Base-by-base conservation (phyloP, 73 alveolate genomes). In the Paramecium octaurelia region DNA sequence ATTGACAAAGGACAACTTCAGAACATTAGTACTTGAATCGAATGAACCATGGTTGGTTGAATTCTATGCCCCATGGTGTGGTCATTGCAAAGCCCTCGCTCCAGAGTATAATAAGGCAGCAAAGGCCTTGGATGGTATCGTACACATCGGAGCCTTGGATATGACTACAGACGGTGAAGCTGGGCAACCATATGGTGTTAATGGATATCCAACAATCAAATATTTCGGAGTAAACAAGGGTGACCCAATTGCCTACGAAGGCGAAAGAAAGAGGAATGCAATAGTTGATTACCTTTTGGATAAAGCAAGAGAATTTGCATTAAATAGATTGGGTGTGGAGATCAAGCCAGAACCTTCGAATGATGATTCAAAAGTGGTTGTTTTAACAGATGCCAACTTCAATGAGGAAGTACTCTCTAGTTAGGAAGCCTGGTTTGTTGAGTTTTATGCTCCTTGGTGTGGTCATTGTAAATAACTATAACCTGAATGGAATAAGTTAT, bases 41-140 rank as follows among this genome's bases (percentile, higher is more conserved):
- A 92, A 96, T 80, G 99, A 98, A 64, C 93, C 97, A 43, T 97
- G 99, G 99, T 76, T 93, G 57, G 95, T 93, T 59, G 93, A 92
- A 85, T 93, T 92, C 43, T 93, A 92, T 92, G 96, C 96, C 16
- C 99, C 99, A 16, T 98, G 99, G 99, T 96, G 99, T 89, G 99
- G 99, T 29, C 99, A 98, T 83, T 98, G 99, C 92, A 92, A 97
- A 93, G 86, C 93, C 3, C 93, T 98, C n/a, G 97, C 98, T 20
- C 99, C 99, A 2, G 98, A 97, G 27, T 97, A 96, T 94, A 99
- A 98, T 93, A 96, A 97, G 94, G 98, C 98, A 42, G 99, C 99
- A 18, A 91, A 95, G 60, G 97, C 97, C 14, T 92, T 95, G 27
- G 95, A 94, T 93, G 99, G 99, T 0, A 96, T 96, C 43, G 96